Conservation (phyloP, 2,329 filamentous ascomycete species). For the Pseudocercospora fuligena region DNA sequence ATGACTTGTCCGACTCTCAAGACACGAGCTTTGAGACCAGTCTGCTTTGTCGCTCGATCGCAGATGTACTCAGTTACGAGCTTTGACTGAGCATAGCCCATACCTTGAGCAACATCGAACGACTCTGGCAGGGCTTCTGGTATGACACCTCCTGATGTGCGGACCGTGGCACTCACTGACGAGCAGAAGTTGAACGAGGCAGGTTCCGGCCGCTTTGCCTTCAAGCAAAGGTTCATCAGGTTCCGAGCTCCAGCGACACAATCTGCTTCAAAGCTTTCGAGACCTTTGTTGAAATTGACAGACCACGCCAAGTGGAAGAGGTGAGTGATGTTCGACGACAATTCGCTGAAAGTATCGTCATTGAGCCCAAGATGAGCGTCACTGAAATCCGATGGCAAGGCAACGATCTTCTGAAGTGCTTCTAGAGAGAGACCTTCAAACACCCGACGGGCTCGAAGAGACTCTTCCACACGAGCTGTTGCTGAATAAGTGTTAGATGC, state of each 20-base stretch:
- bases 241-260: conserved; percentile 52
- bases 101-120: conserved; percentile 18
- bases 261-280: conserved; percentile 56
- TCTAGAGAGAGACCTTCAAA: conserved; percentile 36
- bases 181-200: conserved; percentile 58
- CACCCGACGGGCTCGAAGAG: conserved; percentile 42
- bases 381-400: conserved; percentile 22
- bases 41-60: conserved; percentile 35
- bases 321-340: conserved; percentile 6
- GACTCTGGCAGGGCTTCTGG: conserved; percentile 44
- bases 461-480: conserved; percentile 42
- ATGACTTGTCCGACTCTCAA: conserved; percentile 52
- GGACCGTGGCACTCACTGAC: conserved; percentile 49
- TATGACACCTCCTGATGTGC: conserved; percentile 40
- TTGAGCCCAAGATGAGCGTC: conserved; percentile 3
- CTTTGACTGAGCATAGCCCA: neutral
- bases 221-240: conserved; percentile 48
- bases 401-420: conserved; percentile 42
- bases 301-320: conserved; percentile 29
- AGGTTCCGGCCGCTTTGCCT: conserved; percentile 37
- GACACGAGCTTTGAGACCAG: conserved; percentile 34
- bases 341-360: neutral
- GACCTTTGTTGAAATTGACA: conserved; percentile 62
- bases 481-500: conserved; percentile 42
- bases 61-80: conserved; percentile 37